Conservation (phyloP, 192 early-diverging fungal species). For the Phlyctochytrium bullatum region DNA sequence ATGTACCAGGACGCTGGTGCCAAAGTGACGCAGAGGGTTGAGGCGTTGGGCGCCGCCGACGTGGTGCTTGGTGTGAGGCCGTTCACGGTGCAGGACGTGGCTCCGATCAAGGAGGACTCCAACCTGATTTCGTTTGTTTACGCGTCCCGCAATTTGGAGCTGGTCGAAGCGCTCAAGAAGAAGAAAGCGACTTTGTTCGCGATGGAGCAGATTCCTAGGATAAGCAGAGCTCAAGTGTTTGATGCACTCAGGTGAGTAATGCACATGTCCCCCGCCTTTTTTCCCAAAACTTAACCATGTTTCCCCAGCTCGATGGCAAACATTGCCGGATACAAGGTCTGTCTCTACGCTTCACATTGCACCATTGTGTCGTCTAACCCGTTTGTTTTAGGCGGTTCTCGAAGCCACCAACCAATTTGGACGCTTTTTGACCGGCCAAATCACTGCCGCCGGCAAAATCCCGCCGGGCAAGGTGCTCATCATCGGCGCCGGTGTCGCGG, state of each 20-base stretch:
- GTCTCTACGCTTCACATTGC: not conserved
- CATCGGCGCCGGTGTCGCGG: conserved; percentile 42
- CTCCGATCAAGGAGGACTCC: conserved; percentile 16
- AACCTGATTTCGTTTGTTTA: conserved; percentile 29
- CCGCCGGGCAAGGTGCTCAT: conserved; percentile 33
- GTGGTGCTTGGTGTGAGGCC: conserved; percentile 34
- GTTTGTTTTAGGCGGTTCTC: too few species aligned
- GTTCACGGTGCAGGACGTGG: conserved; percentile 6
- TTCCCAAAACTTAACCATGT: not conserved
- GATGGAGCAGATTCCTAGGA: conserved; percentile 34
- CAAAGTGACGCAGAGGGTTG: not conserved
- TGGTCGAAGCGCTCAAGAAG: conserved; percentile 5
- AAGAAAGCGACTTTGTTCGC: conserved; percentile 14
- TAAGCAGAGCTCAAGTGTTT: conserved; percentile 32
- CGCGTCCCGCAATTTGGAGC: conserved; percentile 18
- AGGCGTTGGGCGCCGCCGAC: conserved; percentile 12
- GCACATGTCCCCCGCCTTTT: conserved; percentile 1
- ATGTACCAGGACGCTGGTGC: conserved; percentile 24
- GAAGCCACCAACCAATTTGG: conserved; percentile 36
- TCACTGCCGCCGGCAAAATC: conserved; percentile 41
- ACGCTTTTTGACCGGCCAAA: conserved; percentile 36
- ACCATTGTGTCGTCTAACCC: not conserved
- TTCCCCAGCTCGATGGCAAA: conserved; percentile 31
- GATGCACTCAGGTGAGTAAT: conserved; percentile 28
- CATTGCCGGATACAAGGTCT: conserved; percentile 37